Conservation (phyloP, 2,329 filamentous ascomycete genomes). For the Ploettnerulaceae sp. region DNA sequence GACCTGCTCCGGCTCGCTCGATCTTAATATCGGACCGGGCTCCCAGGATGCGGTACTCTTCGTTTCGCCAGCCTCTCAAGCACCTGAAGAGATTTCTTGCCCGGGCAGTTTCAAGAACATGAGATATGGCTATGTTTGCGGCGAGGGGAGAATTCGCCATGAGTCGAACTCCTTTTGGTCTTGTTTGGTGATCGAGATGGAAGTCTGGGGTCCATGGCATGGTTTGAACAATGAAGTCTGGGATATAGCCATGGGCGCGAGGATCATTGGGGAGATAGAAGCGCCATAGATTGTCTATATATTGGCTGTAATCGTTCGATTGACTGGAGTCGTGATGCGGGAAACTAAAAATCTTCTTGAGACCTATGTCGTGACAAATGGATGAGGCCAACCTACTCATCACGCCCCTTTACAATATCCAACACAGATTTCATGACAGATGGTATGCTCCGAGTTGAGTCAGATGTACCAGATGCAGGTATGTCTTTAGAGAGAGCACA, state of each 20-base stretch:
- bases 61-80: conserved; percentile 7
- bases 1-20: conserved; percentile 65
- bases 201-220: conserved; percentile 14
- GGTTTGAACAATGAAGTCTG: conserved; percentile 4
- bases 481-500: no score
- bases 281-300: conserved; percentile 1
- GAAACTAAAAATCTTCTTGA: conserved; percentile 5
- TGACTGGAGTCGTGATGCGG: background rate
- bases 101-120: background rate
- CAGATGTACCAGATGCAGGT: no score
- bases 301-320: background rate
- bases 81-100: conserved; percentile 2
- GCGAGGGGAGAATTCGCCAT: background rate
- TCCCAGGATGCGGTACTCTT: conserved; percentile 11
- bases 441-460: no score
- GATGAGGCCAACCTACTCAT: no score
- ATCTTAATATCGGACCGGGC: conserved; percentile 47
- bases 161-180: conserved; percentile 7
- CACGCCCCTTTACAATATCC: no score
- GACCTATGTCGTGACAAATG: no score
- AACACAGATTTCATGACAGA: no score
- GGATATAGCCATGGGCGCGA: conserved; percentile 9
- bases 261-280: conserved; percentile 12
- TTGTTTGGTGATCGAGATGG: background rate
- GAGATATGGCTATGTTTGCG: conserved; percentile 1